phyloP scores from a whole-genome alignment of 1,284 basidiomycete genomes.

The Mrakiaceae sp. region DNA sequence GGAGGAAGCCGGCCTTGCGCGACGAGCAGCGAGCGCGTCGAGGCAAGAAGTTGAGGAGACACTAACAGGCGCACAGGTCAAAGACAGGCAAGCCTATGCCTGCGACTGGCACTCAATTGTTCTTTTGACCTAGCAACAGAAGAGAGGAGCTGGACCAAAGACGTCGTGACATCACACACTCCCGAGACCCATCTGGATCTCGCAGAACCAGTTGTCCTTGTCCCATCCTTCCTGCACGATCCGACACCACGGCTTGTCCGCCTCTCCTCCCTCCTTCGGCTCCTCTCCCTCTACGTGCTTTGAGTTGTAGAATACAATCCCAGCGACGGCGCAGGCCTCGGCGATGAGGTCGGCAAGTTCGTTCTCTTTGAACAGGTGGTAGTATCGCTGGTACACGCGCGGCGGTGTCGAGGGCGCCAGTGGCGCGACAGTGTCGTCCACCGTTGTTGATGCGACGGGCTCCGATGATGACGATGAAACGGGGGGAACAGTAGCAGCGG shows the following conservation, averaged over 20 bases:
- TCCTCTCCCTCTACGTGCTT: constrained; percentile 17
- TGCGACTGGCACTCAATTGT: too few relatives aligned
- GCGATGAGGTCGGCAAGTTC: constrained; percentile 56
- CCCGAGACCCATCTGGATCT: constrained; percentile 26
- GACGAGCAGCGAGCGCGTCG: too few relatives aligned
- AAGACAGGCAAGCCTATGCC: too few relatives aligned
- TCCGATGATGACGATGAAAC: background rate
- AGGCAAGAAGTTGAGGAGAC: too few relatives aligned
- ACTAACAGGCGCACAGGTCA: too few relatives aligned
- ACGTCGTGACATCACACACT: too few relatives aligned
- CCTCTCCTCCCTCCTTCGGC: constrained; percentile 17
- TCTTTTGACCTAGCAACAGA: too few relatives aligned
- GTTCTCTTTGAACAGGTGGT: constrained; percentile 77
- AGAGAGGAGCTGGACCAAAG: too few relatives aligned
- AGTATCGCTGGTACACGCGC: constrained; percentile 68
- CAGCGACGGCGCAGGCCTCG: constrained; percentile 51
- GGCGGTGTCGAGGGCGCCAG: constrained; percentile 11
- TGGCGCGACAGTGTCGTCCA: background rate
- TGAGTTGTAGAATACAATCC: constrained; percentile 32
- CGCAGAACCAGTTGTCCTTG: constrained; percentile 38
- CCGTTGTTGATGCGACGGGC: background rate
- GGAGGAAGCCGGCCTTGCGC: too few relatives aligned
- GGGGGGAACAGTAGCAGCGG: background rate
- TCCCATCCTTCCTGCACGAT: constrained; percentile 73
- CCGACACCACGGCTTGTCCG: constrained; percentile 40